Conservation (phyloP, 75 land plant genomes). For the Ceratopteris richardii region DNA sequence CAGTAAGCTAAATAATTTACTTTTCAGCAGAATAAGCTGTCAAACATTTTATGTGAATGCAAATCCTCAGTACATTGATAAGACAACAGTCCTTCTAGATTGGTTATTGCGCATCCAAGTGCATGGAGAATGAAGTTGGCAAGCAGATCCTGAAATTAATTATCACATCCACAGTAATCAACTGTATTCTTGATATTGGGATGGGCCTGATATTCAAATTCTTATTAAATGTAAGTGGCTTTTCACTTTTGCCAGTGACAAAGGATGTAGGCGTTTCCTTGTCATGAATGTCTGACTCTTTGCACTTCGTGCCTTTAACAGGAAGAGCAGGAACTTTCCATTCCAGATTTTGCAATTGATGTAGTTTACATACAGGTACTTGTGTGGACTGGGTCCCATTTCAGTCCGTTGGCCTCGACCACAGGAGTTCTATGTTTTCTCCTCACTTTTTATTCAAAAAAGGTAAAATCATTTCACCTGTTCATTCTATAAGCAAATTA, state of each 20-base stretch:
- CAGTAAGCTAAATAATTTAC: neutral
- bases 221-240: neutral
- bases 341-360: constrained; percentile 19
- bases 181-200: constrained; percentile 7
- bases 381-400: constrained; percentile 27
- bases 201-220: neutral
- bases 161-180: constrained; percentile 10
- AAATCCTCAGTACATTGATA: too few species aligned
- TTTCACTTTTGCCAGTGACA: neutral
- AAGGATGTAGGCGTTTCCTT: too few species aligned
- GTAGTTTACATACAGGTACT: constrained; percentile 27
- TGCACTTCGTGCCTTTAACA: too few species aligned
- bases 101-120: constrained; percentile 13
- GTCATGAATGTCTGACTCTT: too few species aligned
- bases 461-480: too few species aligned
- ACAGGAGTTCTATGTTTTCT: constrained; percentile 20
- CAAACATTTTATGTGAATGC: neutral
- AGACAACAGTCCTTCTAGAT: constrained; percentile 10
- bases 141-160: constrained; percentile 12
- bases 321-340: constrained; percentile 11
- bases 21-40: neutral
- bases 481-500: too few species aligned
- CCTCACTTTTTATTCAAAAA: constrained; percentile 14
- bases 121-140: constrained; percentile 24
- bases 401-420: constrained; percentile 19